Evolutionary conservation across 345 rosid species (phyloP), one percentile per base, ranked within the genome.

Genomic region (Clausena lansium): DNA sequence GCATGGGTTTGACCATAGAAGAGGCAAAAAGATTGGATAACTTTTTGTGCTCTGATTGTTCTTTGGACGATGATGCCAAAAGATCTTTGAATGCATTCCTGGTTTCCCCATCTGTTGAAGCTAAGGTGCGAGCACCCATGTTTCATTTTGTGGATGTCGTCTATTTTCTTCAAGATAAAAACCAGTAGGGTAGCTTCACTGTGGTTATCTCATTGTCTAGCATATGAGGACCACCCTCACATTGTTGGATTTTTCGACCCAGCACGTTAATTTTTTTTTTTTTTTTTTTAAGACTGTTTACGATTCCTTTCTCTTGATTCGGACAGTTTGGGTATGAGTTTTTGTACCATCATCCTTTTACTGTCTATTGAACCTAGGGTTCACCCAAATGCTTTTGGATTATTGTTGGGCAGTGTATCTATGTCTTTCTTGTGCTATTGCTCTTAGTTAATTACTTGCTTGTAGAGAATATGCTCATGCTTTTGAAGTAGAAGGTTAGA

Each of bases 11-110:
- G 95, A 90, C 93, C 1, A 90, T 91, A 52, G 97, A 91, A 73
- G 95, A 91, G 89, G 97, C 97, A 28, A 93, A 90, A 79, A 87
- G 79, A 70, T 86, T 90, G 84, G 97, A 93, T 78, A 91, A 87
- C 82, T 93, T 93, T 83, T 80, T 89, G 27, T 93, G 97, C 70
- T 86, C 90, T 13, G 94, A 91, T 73, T 93, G 97, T 84, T 83
- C 86, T 39, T 84, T 89, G 7, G 93, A 90, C 74, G 92, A 87
- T 33, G 91, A 87, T 79, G 83, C 85, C 64, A 90, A 90, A 81
- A 88, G 88, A 83, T 78, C 93, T 52, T 73, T 85, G 81, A 88
- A 88, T 71, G 80, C 84, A 28, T 89, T 80, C 68, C 74, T 83
- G 4, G 84, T 83, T 52, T 87, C 93, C 64, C 89, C 94, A 35